Percentiles rank a stretch among this genome's conserved stretches.
These are phyloP conservation scores for Eucalyptus tenuipes DNA, from an alignment of 345 rosid genomes.

Conservation along the genomic window DNA sequence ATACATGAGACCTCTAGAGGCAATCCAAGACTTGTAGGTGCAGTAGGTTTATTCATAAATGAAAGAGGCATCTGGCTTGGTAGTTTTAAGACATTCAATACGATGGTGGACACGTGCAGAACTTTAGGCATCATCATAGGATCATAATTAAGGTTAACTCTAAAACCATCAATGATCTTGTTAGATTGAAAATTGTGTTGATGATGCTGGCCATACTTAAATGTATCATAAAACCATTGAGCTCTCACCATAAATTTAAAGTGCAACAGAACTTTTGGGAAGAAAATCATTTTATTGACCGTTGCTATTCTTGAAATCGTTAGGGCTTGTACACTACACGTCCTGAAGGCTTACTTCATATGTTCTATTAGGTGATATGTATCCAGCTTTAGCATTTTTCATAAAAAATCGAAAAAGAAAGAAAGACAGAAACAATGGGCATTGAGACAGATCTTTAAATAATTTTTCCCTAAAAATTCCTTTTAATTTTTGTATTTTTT, in stretches of 20 bases:
- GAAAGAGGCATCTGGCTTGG: not conserved
- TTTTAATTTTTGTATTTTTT: not conserved
- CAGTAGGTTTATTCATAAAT: too few relatives aligned
- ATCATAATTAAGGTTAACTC: not conserved
- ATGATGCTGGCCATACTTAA: too few relatives aligned
- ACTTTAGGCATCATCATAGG: too few relatives aligned
- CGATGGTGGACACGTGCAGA: rapidly evolving
- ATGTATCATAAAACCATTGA: too few relatives aligned
- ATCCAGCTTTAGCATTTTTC: not conserved
- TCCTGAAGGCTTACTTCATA: not conserved
- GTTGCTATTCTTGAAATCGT: not conserved
- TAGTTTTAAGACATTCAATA: too few relatives aligned
- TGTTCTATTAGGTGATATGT: not conserved
- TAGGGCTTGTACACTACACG: too few relatives aligned
- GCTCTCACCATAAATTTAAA: not conserved
- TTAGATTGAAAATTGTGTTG: not conserved
- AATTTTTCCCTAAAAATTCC: not conserved
- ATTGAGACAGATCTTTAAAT: not conserved
- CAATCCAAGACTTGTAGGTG: not conserved
- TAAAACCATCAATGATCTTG: not conserved
- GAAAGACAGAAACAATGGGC: not conserved
- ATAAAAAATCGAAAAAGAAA: not conserved
- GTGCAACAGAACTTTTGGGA: not conserved
- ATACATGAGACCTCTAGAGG: not conserved
- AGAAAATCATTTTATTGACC: not conserved